These are phyloP conservation scores for Eragrostis tef DNA, from an alignment of 202 grass and related monocot species.

Conservation along the genomic window DNA sequence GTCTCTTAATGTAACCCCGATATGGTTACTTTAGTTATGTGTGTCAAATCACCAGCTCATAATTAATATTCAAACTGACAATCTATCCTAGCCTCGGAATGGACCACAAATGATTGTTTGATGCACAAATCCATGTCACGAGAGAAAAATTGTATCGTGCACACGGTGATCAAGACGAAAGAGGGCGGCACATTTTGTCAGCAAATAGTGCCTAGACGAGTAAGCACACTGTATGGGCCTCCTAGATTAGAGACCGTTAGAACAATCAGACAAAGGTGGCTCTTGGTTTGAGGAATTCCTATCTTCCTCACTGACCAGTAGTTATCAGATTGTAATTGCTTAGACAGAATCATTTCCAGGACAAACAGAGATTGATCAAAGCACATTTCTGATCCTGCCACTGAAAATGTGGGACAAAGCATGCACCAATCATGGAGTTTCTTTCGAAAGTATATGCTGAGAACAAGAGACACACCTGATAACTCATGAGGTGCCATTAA, in stretches of 20 bases:
- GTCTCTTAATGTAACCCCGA: neutral
- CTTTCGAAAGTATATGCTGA: neutral
- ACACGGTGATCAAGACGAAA: slow-evolving; percentile 34
- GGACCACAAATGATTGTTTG: slow-evolving; percentile 45
- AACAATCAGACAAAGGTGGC: slow-evolving; percentile 31
- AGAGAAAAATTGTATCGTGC: slow-evolving; percentile 4
- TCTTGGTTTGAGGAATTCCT: slow-evolving; percentile 48
- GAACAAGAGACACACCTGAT: neutral
- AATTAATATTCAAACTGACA: neutral
- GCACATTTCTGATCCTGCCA: neutral
- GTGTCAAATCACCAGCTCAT: neutral
- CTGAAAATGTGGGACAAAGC: neutral
- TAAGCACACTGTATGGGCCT: neutral
- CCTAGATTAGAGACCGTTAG: slow-evolving; percentile 33
- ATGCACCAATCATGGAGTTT: neutral
- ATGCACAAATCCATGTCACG: slow-evolving; percentile 24
- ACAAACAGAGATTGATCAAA: slow-evolving; percentile 3
- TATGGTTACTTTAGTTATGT: neutral
- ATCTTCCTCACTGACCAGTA: slow-evolving; percentile 17
- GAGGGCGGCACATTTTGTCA: slow-evolving; percentile 39
- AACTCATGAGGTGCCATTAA: neutral
- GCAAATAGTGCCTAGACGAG: slow-evolving; percentile 45
- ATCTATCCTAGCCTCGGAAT: slow-evolving; percentile 24
- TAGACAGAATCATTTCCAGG: slow-evolving; percentile 13
- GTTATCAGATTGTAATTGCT: slow-evolving; percentile 31